phyloP scores from a whole-genome alignment of 192 early-diverging fungal genomes.

The Diversispora eburnea region DNA sequence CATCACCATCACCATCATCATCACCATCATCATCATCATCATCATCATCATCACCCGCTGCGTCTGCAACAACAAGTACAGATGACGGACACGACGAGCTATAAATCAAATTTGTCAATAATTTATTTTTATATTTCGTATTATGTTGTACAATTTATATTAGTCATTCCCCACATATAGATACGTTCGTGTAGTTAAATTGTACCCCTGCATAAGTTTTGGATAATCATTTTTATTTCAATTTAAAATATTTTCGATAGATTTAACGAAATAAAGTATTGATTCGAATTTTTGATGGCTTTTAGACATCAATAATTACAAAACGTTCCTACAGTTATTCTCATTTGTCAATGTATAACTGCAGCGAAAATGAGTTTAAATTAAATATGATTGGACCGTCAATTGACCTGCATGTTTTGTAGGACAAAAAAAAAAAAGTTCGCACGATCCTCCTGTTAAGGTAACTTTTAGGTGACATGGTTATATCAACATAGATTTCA shows the following conservation, averaged over 20 bases:
- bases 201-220: too few species aligned
- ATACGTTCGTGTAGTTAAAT: too few species aligned
- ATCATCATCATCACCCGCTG: neutral
- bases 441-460: constrained; percentile 11
- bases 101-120: neutral
- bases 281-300: too few species aligned
- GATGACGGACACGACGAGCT: neutral
- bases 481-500: neutral
- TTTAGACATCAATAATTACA: too few species aligned
- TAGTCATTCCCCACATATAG: neutral
- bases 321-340: neutral
- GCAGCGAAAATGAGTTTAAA: neutral
- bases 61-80: neutral
- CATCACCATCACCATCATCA: too few species aligned
- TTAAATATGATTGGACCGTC: neutral
- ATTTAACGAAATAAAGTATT: too few species aligned
- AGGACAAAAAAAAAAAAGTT: neutral
- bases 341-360: neutral
- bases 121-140: neutral
- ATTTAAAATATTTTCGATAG: too few species aligned
- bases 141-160: neutral
- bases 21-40: neutral
- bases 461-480: constrained; percentile 11
- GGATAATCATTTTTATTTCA: too few species aligned
- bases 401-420: constrained; percentile 1